Conservation (phyloP, 139 green algal genomes). For the Tetradesmus lagerheimii region DNA sequence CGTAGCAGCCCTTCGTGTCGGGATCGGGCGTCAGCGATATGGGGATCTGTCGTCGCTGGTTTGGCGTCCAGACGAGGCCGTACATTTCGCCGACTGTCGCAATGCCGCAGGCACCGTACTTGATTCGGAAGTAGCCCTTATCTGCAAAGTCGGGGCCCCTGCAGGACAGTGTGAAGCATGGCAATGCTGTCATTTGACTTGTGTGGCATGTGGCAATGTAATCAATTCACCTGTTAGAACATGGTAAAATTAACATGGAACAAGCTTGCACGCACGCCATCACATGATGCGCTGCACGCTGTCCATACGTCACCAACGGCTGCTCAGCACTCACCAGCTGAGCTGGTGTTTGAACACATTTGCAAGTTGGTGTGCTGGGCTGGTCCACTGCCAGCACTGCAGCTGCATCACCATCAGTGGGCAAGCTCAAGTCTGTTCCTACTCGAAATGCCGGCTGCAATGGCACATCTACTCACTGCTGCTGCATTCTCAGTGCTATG, state of each 20-base stretch:
- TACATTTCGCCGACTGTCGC: neutral
- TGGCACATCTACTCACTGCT: too few species aligned
- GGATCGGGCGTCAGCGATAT: neutral
- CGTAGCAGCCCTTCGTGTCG: neutral
- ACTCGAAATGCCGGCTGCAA: too few species aligned
- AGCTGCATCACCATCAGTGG: neutral
- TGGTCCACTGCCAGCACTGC: constrained; percentile 22
- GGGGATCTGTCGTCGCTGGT: neutral
- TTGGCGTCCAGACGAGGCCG: neutral
- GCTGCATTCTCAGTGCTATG: too few species aligned
- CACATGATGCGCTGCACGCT: too few species aligned
- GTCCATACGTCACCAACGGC: too few species aligned
- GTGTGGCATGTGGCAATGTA: too few species aligned
- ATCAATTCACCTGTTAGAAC: too few species aligned
- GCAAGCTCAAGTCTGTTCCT: neutral
- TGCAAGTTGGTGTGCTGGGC: neutral
- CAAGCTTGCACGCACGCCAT: too few species aligned
- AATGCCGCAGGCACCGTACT: neutral
- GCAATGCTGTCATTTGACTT: too few species aligned
- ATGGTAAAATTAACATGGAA: too few species aligned
- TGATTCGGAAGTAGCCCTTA: neutral
- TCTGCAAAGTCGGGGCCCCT: neutral
- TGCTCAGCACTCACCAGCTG: neutral
- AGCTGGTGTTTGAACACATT: neutral
- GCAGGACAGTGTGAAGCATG: neutral